These are phyloP conservation scores for Rhododendron ferrugineum DNA, from an alignment of 148 eudicot species.

Conservation along the genomic window DNA sequence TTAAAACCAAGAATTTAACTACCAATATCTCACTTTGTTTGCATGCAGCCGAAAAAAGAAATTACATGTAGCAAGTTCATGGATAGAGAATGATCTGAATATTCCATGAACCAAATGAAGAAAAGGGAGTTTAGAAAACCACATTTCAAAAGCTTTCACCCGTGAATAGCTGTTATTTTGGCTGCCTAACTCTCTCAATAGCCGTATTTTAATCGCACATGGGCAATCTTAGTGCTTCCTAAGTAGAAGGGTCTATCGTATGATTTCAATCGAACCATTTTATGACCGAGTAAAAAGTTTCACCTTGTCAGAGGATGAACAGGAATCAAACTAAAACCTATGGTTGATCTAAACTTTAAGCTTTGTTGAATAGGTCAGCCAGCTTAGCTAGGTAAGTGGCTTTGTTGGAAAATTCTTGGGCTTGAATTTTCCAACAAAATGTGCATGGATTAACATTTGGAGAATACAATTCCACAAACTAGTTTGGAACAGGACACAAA, in stretches of 20 bases:
- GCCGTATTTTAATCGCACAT: background rate
- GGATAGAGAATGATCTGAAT: background rate
- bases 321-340: background rate
- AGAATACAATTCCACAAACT: background rate
- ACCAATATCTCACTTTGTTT: background rate
- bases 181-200: background rate
- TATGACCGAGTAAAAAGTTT: background rate
- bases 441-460: background rate
- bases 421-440: background rate
- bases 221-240: background rate
- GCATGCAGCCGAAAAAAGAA: background rate
- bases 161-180: background rate
- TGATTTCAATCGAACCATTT: background rate
- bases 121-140: background rate
- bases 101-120: background rate
- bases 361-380: too few relatives aligned
- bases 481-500: constrained; percentile 7
- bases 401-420: too few relatives aligned
- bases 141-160: background rate
- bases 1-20: background rate
- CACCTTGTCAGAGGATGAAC: background rate
- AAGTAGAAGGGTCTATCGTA: background rate
- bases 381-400: too few relatives aligned
- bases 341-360: too few relatives aligned
- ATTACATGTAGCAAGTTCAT: background rate